These are phyloP conservation scores for Rhipidocladum racemiflorum DNA, from an alignment of 176 grass and related monocot genomes.

Conservation along the genomic window DNA sequence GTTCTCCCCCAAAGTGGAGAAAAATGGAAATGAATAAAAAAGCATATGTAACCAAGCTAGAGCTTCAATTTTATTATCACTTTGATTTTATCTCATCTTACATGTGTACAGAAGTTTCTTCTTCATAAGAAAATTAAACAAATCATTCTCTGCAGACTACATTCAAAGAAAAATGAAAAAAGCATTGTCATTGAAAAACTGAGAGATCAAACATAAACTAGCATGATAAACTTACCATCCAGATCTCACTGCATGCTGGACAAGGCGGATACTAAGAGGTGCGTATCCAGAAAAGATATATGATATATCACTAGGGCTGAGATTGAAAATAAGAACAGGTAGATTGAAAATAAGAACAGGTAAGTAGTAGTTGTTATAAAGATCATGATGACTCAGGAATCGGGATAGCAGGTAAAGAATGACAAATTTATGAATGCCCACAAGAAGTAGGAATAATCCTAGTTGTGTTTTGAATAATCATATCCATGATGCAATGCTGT, in stretches of 20 bases:
- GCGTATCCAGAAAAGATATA: slow-evolving; percentile 99
- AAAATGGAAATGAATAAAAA: background rate
- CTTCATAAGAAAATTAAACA: background rate
- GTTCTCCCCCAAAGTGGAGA: background rate
- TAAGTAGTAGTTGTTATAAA: slow-evolving; percentile 28
- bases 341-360: slow-evolving; percentile 39
- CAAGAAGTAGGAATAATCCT: background rate
- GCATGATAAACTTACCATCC: slow-evolving; percentile 64
- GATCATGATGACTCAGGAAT: slow-evolving; percentile 1
- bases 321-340: slow-evolving; percentile 39
- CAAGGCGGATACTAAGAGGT: slow-evolving; percentile 93
- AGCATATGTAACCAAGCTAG: background rate
- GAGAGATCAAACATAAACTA: background rate
- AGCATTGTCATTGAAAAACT: background rate
- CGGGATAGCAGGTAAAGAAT: background rate
- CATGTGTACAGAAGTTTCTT: background rate
- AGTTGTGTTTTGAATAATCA: slow-evolving; percentile 12
- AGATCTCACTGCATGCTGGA: slow-evolving; percentile 92
- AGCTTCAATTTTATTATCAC: background rate
- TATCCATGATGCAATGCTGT: background rate
- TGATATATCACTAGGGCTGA: slow-evolving; percentile 87
- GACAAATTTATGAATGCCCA: background rate
- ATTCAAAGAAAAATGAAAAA: background rate
- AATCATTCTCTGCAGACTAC: background rate
- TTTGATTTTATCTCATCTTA: background rate